Conservation (phyloP, 495 filamentous ascomycete genomes). For the Poronia punctata region DNA sequence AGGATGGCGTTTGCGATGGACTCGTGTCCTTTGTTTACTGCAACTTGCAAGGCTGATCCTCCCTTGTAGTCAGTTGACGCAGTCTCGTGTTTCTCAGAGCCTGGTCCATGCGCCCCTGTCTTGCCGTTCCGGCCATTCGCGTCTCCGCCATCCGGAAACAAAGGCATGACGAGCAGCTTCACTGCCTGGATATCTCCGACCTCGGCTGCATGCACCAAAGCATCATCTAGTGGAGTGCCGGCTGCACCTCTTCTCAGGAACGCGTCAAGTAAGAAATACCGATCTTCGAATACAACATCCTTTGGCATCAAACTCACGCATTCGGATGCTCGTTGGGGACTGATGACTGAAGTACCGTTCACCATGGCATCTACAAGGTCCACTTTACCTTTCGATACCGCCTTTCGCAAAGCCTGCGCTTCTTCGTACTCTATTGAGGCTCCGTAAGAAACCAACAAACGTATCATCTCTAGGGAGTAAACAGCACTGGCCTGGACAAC, state of each 20-base stretch:
- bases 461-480: constrained; percentile 39
- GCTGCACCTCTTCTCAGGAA: constrained; percentile 36
- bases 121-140: constrained; percentile 16
- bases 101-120: constrained; percentile 19
- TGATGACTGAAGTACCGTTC: constrained; percentile 25
- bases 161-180: constrained; percentile 34
- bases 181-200: constrained; percentile 31
- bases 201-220: constrained; percentile 34
- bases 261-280: constrained; percentile 29
- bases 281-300: constrained; percentile 32
- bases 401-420: constrained; percentile 28
- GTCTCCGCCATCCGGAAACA: constrained; percentile 26
- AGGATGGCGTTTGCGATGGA: constrained; percentile 35
- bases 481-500: constrained; percentile 30
- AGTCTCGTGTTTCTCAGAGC: constrained; percentile 31
- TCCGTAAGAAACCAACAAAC: constrained; percentile 36
- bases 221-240: constrained; percentile 31
- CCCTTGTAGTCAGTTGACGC: constrained; percentile 40
- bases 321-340: constrained; percentile 32
- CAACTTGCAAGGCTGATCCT: constrained; percentile 34
- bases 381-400: constrained; percentile 29
- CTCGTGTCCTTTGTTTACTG: constrained; percentile 28
- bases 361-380: constrained; percentile 36
- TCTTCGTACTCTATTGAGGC: constrained; percentile 41
- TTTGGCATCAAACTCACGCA: constrained; percentile 38